Evolutionary conservation across 257 asterid genomes (phyloP).

Genomic region (Capsicum rhomboideum): DNA sequence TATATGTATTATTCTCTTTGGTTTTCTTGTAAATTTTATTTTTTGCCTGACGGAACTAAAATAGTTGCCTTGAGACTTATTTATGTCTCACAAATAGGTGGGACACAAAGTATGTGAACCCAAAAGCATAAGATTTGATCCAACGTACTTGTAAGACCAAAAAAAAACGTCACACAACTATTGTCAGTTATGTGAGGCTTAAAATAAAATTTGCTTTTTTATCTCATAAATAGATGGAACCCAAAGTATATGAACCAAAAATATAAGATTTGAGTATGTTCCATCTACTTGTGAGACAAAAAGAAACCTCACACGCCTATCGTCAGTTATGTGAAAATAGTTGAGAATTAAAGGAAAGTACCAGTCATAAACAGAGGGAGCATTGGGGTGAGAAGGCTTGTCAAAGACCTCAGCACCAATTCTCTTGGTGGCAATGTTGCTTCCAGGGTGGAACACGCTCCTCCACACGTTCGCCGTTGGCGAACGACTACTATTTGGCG

Average conservation of each 20-base stretch:
- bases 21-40: too few relatives aligned
- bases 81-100: too few relatives aligned
- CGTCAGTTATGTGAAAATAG: too few relatives aligned
- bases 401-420: constrained; percentile 73
- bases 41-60: too few relatives aligned
- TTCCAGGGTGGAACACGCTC: constrained; percentile 95
- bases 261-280: neutral
- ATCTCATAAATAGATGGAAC: neutral
- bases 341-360: neutral
- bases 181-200: too few relatives aligned
- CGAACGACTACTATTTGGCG: constrained; percentile 43
- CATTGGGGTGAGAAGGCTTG: constrained; percentile 61
- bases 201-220: too few relatives aligned
- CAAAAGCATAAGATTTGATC: too few relatives aligned
- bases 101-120: too few relatives aligned
- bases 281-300: neutral
- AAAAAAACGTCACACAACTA: too few relatives aligned
- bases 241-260: neutral
- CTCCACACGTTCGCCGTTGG: constrained; percentile 82
- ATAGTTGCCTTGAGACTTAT: too few relatives aligned
- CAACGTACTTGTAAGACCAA: too few relatives aligned
- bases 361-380: constrained; percentile 98
- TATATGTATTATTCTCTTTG: too few relatives aligned
- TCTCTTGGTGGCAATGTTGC: constrained; percentile 67
- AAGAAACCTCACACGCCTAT: neutral